Percentiles rank a stretch among this genome's conserved stretches.
These are phyloP conservation scores for Chaetomidium leptoderma DNA, from an alignment of 495 filamentous ascomycete species.

Conservation along the genomic window DNA sequence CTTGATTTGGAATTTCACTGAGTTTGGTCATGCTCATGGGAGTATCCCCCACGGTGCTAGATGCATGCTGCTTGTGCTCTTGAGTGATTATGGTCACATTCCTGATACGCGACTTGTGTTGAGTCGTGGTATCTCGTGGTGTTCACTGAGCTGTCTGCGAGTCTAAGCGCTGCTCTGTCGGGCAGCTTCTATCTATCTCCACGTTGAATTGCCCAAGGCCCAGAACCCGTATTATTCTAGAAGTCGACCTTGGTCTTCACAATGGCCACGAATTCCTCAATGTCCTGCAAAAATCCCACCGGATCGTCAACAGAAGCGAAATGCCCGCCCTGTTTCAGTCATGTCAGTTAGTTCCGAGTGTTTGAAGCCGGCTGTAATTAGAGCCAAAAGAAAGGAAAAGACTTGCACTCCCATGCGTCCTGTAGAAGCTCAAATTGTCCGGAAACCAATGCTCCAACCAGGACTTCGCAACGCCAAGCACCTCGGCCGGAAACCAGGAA, in stretches of 20 bases:
- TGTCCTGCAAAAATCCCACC: not conserved
- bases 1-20: too few relatives aligned
- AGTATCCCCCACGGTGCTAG: too few relatives aligned
- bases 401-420: not conserved
- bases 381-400: not conserved
- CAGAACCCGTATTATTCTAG: too few relatives aligned
- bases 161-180: too few relatives aligned
- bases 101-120: too few relatives aligned
- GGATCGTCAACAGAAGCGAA: not conserved
- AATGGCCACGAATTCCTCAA: not conserved
- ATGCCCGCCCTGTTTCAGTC: not conserved
- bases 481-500: not conserved
- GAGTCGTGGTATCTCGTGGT: too few relatives aligned
- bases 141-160: too few relatives aligned
- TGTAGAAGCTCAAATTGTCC: not conserved
- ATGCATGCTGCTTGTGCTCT: too few relatives aligned
- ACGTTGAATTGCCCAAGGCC: too few relatives aligned
- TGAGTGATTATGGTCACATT: too few relatives aligned
- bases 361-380: not conserved
- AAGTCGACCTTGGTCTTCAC: not conserved
- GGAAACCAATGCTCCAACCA: not conserved
- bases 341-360: not conserved
- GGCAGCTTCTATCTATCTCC: too few relatives aligned
- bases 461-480: not conserved
- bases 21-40: too few relatives aligned